Evolutionary conservation across 306 rosid species (phyloP).

Genomic region (Elaeagnus macrophylla): DNA sequence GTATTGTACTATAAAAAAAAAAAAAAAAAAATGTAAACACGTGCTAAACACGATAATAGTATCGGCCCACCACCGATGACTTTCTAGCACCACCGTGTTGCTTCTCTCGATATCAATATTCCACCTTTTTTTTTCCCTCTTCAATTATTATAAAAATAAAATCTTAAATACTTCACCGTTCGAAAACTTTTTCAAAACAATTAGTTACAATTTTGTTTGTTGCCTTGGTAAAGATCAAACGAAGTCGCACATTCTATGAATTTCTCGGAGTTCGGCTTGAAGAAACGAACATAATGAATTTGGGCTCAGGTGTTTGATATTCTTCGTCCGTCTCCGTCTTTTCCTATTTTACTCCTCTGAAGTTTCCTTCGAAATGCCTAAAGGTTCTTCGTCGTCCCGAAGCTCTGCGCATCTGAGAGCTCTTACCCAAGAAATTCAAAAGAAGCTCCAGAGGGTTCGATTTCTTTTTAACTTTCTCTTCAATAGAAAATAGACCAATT

Average conservation of each 20-base stretch:
- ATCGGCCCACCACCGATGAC: background rate
- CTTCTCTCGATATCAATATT: background rate
- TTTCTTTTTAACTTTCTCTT: background rate
- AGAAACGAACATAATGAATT: background rate
- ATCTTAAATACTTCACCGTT: background rate
- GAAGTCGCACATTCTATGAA: background rate
- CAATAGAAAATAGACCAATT: too few relatives aligned
- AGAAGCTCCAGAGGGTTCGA: conserved; percentile 85
- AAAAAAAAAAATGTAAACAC: too few relatives aligned
- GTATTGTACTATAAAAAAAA: too few relatives aligned
- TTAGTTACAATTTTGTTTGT: background rate
- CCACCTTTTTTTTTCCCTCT: too few relatives aligned
- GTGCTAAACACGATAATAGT: background rate
- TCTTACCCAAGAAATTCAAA: conserved; percentile 71
- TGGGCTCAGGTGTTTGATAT: conserved; percentile 11
- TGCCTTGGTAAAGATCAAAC: background rate
- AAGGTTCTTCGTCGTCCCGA: conserved; percentile 36
- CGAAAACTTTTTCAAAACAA: background rate
- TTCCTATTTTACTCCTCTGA: conserved; percentile 6
- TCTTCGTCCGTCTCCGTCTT: background rate
- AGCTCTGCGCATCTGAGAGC: conserved; percentile 74
- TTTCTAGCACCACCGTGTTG: conserved; percentile 8
- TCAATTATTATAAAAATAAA: too few relatives aligned
- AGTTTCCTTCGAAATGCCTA: conserved; percentile 40
- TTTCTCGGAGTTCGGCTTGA: conserved; percentile 2